Conservation (phyloP, 2,329 filamentous ascomycete genomes). For the Phyllosticta paracitricarpa region DNA sequence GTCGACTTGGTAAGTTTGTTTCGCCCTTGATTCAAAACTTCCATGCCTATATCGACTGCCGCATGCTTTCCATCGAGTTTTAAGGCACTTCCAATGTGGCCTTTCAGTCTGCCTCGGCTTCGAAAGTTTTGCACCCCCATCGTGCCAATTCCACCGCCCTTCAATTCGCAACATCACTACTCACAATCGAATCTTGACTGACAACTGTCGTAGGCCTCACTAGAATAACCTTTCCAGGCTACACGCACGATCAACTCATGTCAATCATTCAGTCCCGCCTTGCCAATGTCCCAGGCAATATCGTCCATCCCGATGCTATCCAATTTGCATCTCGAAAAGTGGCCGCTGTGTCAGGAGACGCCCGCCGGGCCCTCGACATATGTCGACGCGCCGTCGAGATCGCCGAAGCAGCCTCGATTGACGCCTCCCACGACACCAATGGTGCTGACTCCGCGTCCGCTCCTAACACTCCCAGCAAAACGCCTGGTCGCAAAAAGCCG, state of each 20-base stretch:
- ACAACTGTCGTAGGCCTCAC: conserved; percentile 51
- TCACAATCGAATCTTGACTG: not conserved
- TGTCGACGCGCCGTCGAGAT: conserved; percentile 92
- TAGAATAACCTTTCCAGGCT: conserved; percentile 92
- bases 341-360: conserved; percentile 90
- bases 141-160: not conserved
- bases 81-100: not conserved
- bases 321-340: conserved; percentile 97
- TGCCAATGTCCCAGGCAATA: conserved; percentile 74
- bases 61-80: not conserved
- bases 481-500: conserved; percentile 9
- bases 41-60: not conserved
- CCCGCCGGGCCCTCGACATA: conserved; percentile 84
- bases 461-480: conserved; percentile 56
- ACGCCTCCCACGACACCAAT: conserved; percentile 18
- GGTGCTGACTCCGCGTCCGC: conserved; percentile 26
- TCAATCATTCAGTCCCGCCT: conserved; percentile 93
- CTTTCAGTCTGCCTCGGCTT: too few species aligned
- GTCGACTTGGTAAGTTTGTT: conserved; percentile 43
- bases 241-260: conserved; percentile 95
- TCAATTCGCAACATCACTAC: not conserved
- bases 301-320: conserved; percentile 86
- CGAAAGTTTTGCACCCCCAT: too few species aligned
- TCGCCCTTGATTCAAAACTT: conserved; percentile 1
- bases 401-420: conserved; percentile 61